A percentile compares a stretch with the other conserved stretches of the same genome.
These are phyloP conservation scores for Suillus sp. DNA, from an alignment of 768 basidiomycete species.

Conservation along the genomic window DNA sequence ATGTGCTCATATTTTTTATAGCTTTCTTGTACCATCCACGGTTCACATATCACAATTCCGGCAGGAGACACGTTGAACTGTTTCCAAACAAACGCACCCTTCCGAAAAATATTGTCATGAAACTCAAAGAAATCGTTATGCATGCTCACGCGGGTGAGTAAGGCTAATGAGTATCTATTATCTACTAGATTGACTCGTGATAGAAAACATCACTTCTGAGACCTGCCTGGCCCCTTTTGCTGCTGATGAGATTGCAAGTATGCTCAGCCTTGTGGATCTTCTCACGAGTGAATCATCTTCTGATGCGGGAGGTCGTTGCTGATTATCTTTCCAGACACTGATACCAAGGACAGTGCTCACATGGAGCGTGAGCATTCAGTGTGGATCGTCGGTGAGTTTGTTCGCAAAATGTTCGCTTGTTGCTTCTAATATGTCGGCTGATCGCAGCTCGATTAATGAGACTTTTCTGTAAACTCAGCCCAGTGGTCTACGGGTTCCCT, in stretches of 20 bases:
- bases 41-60: not conserved
- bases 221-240: constrained; percentile 13
- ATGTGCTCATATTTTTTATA: not conserved
- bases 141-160: constrained; percentile 12
- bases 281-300: constrained; percentile 1
- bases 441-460: constrained; percentile 10
- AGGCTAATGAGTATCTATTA: not conserved
- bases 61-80: constrained; percentile 11
- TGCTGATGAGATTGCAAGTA: constrained; percentile 3
- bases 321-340: not conserved
- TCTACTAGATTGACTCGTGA: not conserved
- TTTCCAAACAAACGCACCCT: constrained; percentile 25
- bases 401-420: not conserved
- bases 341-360: too few species aligned
- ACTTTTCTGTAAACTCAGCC: constrained; percentile 10
- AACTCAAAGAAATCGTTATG: constrained; percentile 11
- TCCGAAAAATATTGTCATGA: not conserved
- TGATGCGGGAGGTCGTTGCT: not conserved
- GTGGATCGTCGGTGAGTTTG: not conserved
- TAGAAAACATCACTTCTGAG: constrained; percentile 7
- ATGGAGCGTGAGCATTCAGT: not conserved
- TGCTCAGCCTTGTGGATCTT: constrained; percentile 4
- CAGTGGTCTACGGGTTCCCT: too few species aligned
- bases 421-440: not conserved
- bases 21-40: not conserved